phyloP scores from a whole-genome alignment of 257 asterid genomes.

The Nyctanthes arbortristis region DNA sequence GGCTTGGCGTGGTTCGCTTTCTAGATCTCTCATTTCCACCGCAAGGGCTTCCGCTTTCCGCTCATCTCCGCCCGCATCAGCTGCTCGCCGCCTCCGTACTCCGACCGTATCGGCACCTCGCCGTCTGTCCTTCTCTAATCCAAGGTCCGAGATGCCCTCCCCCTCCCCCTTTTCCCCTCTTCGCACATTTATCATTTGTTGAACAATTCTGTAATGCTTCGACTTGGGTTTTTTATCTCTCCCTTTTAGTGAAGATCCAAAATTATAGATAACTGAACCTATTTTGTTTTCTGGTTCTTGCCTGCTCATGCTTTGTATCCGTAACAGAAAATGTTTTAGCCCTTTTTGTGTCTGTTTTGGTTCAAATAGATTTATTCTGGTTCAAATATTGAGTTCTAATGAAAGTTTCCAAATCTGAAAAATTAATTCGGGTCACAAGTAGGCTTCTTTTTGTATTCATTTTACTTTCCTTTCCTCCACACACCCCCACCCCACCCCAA shows the following conservation, averaged over 20 bases:
- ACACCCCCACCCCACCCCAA: not conserved
- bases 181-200: not conserved
- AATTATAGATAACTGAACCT: not conserved
- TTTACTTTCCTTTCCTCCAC: not conserved
- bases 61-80: slow-evolving; percentile 49
- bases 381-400: not conserved
- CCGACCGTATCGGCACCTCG: slow-evolving; percentile 48
- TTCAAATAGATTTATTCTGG: too few relatives aligned
- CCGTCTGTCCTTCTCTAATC: slow-evolving; percentile 70
- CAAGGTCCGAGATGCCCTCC: slow-evolving; percentile 77
- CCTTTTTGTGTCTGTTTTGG: not conserved
- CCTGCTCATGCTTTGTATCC: too few relatives aligned
- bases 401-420: not conserved
- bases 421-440: not conserved
- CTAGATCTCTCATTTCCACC: slow-evolving; percentile 67
- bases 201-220: too few relatives aligned
- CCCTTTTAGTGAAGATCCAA: not conserved
- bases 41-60: slow-evolving; percentile 72
- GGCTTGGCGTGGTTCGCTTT: slow-evolving; percentile 92
- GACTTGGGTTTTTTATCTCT: not conserved
- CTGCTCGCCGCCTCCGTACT: slow-evolving; percentile 45
- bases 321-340: not conserved
- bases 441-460: not conserved
- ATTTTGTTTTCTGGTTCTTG: not conserved
- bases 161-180: not conserved